phyloP scores from a whole-genome alignment of 1,139 yeast species.

The Sugiyamaella sp. region DNA sequence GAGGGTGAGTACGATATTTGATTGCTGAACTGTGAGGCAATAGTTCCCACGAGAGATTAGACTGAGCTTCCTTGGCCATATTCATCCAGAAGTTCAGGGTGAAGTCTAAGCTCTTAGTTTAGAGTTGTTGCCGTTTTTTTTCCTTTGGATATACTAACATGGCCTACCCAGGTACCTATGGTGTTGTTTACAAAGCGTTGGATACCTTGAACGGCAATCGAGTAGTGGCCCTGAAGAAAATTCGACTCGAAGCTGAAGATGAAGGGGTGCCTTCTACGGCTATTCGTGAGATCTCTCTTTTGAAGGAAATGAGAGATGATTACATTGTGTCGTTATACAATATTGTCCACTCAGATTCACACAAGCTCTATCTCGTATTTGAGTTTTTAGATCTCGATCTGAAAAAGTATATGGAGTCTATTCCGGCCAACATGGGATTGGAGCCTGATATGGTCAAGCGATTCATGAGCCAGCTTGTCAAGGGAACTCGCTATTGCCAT shows the following conservation, averaged over 20 bases:
- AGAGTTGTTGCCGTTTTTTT: too few relatives aligned
- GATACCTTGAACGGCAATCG: slow-evolving; percentile 88
- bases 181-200: slow-evolving; percentile 95
- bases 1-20: slow-evolving; percentile 60
- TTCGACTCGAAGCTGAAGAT: slow-evolving; percentile 93
- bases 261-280: slow-evolving; percentile 99
- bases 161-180: slow-evolving; percentile 68
- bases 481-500: slow-evolving; percentile 94
- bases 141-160: neutral
- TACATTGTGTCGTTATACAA: slow-evolving; percentile 90
- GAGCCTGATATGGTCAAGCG: slow-evolving; percentile 90
- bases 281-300: slow-evolving; percentile 88
- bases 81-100: too few relatives aligned
- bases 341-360: slow-evolving; percentile 96
- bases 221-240: slow-evolving; percentile 91
- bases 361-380: slow-evolving; percentile 88
- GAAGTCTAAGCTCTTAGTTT: too few relatives aligned
- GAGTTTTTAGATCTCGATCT: slow-evolving; percentile 93
- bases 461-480: slow-evolving; percentile 89
- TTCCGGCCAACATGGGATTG: slow-evolving; percentile 88
- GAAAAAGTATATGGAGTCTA: slow-evolving; percentile 94
- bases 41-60: too few relatives aligned
- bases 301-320: slow-evolving; percentile 91
- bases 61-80: too few relatives aligned
- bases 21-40: too few relatives aligned